These are phyloP conservation scores for Penicillium expansum DNA, from an alignment of 2,329 filamentous ascomycete genomes.

Conservation along the genomic window DNA sequence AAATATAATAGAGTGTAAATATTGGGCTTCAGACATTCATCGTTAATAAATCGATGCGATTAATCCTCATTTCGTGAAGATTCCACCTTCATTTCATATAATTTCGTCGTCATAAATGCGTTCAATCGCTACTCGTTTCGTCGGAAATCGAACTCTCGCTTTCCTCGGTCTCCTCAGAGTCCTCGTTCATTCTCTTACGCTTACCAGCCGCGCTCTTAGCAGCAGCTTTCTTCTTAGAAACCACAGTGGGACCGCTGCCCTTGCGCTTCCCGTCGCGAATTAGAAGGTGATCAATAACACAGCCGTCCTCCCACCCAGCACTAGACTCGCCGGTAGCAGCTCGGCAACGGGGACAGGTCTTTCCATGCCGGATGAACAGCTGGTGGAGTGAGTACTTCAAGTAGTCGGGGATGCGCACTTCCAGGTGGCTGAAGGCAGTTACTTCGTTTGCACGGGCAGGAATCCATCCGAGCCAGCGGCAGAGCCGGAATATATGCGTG, in stretches of 20 bases:
- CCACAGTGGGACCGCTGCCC: constrained; percentile 5
- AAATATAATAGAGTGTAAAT: background rate
- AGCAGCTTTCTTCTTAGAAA: constrained; percentile 4
- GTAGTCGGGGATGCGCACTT: constrained; percentile 60
- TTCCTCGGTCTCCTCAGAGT: constrained; percentile 2
- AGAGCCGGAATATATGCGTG: constrained; percentile 64
- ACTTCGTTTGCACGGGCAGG: constrained; percentile 49
- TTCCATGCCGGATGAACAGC: constrained; percentile 62
- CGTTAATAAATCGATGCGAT: background rate
- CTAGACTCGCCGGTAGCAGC: constrained; percentile 61
- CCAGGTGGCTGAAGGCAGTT: constrained; percentile 59
- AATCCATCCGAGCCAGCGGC: constrained; percentile 61
- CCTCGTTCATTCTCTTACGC: background rate
- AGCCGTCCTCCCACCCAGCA: constrained; percentile 62
- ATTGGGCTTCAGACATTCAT: background rate
- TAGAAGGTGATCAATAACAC: constrained; percentile 63
- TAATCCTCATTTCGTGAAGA: background rate
- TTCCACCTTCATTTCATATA: background rate
- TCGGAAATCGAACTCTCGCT: background rate
- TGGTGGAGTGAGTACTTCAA: constrained; percentile 64
- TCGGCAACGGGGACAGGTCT: constrained; percentile 58
- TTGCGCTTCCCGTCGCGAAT: constrained; percentile 55
- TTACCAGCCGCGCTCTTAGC: background rate
- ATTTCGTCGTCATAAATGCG: background rate
- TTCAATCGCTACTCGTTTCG: constrained; percentile 1